Conservation (phyloP, 371 early-diverging fungal species). For the Synchytrium microbalum region DNA sequence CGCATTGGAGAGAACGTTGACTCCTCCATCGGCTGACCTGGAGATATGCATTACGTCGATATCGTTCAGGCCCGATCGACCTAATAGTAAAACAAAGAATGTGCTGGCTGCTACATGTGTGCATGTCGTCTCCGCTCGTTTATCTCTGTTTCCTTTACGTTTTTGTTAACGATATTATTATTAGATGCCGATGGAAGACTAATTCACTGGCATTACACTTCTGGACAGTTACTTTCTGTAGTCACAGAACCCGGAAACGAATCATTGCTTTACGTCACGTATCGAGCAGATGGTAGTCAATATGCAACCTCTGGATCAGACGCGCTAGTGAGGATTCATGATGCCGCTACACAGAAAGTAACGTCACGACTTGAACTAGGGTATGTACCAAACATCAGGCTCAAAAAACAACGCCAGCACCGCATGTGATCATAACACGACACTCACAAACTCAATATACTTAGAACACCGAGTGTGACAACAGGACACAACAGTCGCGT, state of each 20-base stretch:
- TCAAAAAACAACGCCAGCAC: no score
- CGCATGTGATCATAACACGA: neutral
- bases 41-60: constrained; percentile 19
- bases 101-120: constrained; percentile 35
- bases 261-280: constrained; percentile 21
- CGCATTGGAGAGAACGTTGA: constrained; percentile 18
- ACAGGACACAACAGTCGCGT: constrained; percentile 44
- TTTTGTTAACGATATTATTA: constrained; percentile 1
- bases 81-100: constrained; percentile 25
- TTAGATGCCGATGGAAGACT: constrained; percentile 41
- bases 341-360: constrained; percentile 16
- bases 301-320: constrained; percentile 38
- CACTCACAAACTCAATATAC: neutral
- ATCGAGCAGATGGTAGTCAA: constrained; percentile 19
- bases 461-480: constrained; percentile 6
- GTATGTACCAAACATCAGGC: no score
- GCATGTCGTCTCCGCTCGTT: neutral
- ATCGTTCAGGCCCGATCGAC: constrained; percentile 30
- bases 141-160: neutral
- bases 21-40: constrained; percentile 9
- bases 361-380: neutral
- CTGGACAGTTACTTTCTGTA: constrained; percentile 27
- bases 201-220: constrained; percentile 35
- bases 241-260: constrained; percentile 29
- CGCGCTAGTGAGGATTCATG: constrained; percentile 28